Evolutionary conservation across 768 basidiomycete species (phyloP), one percentile per base, ranked within the genome.

Genomic region (Psilocybe subaeruginosa): DNA sequence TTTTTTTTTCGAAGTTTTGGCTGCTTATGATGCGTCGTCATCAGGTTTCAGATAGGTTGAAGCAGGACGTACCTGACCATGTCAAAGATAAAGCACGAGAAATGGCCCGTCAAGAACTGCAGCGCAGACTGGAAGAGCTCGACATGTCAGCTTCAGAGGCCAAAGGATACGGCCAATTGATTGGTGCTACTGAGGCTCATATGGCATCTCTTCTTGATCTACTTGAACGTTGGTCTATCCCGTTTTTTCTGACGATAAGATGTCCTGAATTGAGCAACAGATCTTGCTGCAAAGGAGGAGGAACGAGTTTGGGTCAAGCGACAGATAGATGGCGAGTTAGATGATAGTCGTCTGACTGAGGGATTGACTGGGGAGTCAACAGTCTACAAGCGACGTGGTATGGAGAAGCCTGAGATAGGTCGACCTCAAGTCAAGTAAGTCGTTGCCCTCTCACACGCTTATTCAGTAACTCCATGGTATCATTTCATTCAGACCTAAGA

Each of bases 271-370:
- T 7, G 46, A 29, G 9, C 23, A 19, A 35, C 65, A 89, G 88
- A 88, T 68, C 80, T 90, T 17, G 80, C 87, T 12, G 86, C 87
- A 0, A 87, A 83, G 60, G 87, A 89, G 64, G 87, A 89, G 66
- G 88, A 89, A 63, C 82, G 87, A 11, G 82, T 90, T 2, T 90
- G 87, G 88, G 75, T 89, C 14, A 90, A 88, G 68, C 82, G 87
- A 2, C 88, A 88, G 71, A 88, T 84, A 1, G 88, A 90, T 66
- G 88, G 88, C 39, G 88, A 90, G 65, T 77, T 90, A 4, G 88
- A 90, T 63, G 87, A 89, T 67, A 85, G 78, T 59, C 79, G 88
- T 14, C 70, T 90, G 54, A 86, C 85, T 9, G 88, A 90, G 68
- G 87, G 87, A 19, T 69, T 90, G 35, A 89, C 87, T 8, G 88